Conservation (phyloP, 768 basidiomycete genomes). For the Lactifluus piperatus region DNA sequence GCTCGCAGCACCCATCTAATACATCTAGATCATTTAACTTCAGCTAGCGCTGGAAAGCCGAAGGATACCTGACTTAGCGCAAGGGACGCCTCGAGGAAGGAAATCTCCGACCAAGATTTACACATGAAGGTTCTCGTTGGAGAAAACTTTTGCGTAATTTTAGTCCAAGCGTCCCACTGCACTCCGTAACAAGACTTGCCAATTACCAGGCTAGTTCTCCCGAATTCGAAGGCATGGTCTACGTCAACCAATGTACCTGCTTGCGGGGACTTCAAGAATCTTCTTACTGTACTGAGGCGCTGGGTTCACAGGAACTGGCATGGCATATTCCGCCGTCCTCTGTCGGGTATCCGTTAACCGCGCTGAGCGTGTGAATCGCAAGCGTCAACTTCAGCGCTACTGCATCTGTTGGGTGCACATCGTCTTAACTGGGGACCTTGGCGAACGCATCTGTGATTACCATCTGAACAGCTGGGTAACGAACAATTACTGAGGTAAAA, state of each 20-base stretch:
- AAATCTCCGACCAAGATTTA: background rate
- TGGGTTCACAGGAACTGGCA: background rate
- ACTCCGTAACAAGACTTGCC: background rate
- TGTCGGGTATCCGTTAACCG: background rate
- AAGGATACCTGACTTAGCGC: background rate
- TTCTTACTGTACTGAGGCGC: background rate
- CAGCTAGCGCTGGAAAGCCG: background rate
- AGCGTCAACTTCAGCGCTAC: background rate
- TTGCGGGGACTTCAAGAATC: background rate
- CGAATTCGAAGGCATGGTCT: background rate
- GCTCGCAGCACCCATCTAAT: background rate
- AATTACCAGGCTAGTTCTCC: background rate
- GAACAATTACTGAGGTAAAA: background rate
- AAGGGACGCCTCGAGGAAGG: background rate
- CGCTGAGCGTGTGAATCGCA: constrained; percentile 3
- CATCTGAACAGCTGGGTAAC: background rate
- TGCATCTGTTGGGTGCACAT: background rate
- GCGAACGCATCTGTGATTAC: background rate
- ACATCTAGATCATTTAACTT: background rate
- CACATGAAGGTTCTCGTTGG: background rate
- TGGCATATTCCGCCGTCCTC: background rate
- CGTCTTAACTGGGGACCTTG: background rate
- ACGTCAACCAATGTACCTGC: background rate
- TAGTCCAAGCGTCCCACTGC: background rate
- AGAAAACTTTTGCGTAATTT: background rate